Percentiles rank a stretch among this genome's conserved stretches.
phyloP scores from a whole-genome alignment of 495 filamentous ascomycete genomes.

The Paragyromitra xinjiangensis region DNA sequence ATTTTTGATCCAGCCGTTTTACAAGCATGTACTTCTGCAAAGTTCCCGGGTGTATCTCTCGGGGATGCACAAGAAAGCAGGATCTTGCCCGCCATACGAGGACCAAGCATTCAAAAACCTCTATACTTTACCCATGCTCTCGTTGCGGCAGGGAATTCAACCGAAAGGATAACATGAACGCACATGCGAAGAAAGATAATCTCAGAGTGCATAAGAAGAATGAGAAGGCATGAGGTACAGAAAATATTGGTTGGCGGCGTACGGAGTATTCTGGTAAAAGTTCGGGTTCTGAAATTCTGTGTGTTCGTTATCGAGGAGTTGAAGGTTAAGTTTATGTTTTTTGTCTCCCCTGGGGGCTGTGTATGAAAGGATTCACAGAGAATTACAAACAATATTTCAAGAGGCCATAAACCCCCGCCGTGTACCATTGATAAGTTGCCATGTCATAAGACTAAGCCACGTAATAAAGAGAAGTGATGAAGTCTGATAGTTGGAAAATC shows the following conservation, averaged over 20 bases:
- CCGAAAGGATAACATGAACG: constrained; percentile 2
- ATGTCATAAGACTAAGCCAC: too few species aligned
- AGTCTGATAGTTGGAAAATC: background rate
- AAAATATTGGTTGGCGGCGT: background rate
- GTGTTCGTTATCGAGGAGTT: background rate
- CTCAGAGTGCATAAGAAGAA: background rate
- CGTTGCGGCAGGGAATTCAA: background rate
- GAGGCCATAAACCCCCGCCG: too few species aligned
- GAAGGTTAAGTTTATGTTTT: background rate
- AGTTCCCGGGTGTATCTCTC: background rate
- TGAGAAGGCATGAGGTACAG: background rate
- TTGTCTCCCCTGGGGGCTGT: background rate
- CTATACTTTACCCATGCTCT: background rate
- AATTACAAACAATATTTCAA: background rate
- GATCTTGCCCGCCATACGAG: constrained; percentile 1
- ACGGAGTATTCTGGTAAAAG: background rate
- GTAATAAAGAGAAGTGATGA: too few species aligned
- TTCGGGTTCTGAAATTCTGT: background rate
- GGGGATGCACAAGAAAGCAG: background rate
- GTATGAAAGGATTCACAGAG: background rate
- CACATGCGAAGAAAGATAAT: background rate
- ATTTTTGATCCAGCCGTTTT: background rate
- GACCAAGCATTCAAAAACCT: background rate
- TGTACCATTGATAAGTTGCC: too few species aligned
- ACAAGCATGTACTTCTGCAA: background rate